Evolutionary conservation across 495 filamentous ascomycete genomes (phyloP).

Genomic region (Podospora comata): DNA sequence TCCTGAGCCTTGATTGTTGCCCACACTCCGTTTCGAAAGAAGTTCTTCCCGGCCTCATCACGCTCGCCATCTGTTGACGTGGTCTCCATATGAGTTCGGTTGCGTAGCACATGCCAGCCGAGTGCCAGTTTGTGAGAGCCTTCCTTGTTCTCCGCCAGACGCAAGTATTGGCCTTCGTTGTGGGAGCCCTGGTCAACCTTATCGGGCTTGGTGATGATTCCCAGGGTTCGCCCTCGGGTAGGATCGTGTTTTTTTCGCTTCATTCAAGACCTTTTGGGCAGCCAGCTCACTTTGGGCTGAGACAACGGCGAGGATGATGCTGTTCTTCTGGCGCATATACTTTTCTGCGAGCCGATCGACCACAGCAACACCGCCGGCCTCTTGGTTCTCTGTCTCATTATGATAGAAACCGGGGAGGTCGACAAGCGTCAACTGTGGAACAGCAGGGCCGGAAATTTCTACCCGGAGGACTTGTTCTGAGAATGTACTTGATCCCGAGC

Average conservation of each 20-base stretch:
- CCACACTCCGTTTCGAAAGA: constrained; percentile 45
- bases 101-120: constrained; percentile 66
- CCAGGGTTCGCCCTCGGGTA: constrained; percentile 50
- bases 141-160: constrained; percentile 21
- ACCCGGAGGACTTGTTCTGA: constrained; percentile 62
- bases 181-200: constrained; percentile 6
- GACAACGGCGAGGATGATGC: constrained; percentile 57
- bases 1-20: constrained; percentile 24
- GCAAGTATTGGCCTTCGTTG: constrained; percentile 18
- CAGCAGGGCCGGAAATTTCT: constrained; percentile 56
- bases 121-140: constrained; percentile 20
- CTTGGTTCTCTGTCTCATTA: constrained; percentile 42
- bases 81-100: constrained; percentile 49
- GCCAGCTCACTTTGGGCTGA: constrained; percentile 51
- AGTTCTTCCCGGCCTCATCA: constrained; percentile 39
- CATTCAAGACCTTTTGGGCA: constrained; percentile 47
- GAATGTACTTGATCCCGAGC: constrained; percentile 36
- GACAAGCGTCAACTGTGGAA: constrained; percentile 63
- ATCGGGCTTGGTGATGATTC: constrained; percentile 47
- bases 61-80: constrained; percentile 25
- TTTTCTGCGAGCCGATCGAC: constrained; percentile 51
- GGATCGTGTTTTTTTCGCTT: constrained; percentile 44
- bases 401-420: constrained; percentile 63
- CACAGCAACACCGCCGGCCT: constrained; percentile 42
- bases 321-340: constrained; percentile 57